Conservation (phyloP, 345 rosid species). For the Turnera subulata region DNA sequence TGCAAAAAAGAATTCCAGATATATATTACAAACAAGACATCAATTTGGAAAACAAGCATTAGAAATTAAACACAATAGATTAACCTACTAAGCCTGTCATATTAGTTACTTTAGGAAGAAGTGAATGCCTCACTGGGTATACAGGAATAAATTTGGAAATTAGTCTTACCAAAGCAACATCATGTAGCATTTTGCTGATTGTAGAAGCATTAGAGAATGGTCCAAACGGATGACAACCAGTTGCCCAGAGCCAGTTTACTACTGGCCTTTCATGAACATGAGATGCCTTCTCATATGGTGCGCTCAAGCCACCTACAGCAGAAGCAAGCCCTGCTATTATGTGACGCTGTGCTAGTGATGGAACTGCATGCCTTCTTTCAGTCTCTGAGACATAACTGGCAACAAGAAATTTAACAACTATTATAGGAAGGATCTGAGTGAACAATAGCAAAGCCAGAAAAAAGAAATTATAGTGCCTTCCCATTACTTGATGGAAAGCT, state of each 20-base stretch:
- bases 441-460: neutral
- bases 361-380: conserved; percentile 73
- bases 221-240: conserved; percentile 97
- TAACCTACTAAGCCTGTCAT: neutral
- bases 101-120: too few relatives aligned
- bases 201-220: conserved; percentile 84
- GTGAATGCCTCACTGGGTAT: neutral
- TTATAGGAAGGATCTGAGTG: neutral
- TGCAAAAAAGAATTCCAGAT: neutral
- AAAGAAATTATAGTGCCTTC: conserved; percentile 1
- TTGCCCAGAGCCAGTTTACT: conserved; percentile 93
- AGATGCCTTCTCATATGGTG: conserved; percentile 90
- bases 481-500: neutral
- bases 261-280: conserved; percentile 88
- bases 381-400: conserved; percentile 95
- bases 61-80: too few relatives aligned
- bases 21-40: neutral
- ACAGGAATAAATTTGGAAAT: neutral
- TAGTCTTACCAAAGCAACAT: conserved; percentile 72
- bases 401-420: neutral
- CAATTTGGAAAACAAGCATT: neutral
- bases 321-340: conserved; percentile 94
- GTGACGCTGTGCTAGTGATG: conserved; percentile 84
- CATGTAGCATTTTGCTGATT: conserved; percentile 85
- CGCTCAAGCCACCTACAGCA: conserved; percentile 81